Evolutionary conservation across 2,329 filamentous ascomycete genomes (phyloP), one percentile per base, ranked within the genome.

Genomic region (Diaporthe capsici): DNA sequence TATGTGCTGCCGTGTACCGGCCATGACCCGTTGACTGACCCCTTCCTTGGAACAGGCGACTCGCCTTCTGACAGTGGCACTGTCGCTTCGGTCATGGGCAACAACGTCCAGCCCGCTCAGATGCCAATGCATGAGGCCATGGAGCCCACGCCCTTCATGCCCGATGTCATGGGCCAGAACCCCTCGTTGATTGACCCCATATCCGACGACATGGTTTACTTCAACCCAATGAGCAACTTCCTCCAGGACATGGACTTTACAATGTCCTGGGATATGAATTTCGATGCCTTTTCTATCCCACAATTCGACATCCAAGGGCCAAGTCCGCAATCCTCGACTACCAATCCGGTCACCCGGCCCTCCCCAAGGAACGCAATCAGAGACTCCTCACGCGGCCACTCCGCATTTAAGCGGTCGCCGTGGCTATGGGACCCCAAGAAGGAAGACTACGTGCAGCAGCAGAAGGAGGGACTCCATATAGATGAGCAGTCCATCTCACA

Each of bases 391-490:
- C 79, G 78, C 22, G 80, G 80, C 12, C 81, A 83, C 71, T 81
- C 80, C 49, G 82, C 82, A 34, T 83, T 83, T 76, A 82, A 82
- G 72, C 76, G 81, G 15, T 83, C 82, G 28, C 82, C 82, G 1
- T 83, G 82, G 82, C 79, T 83, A 8, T 83, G 82, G 82, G 82
- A 83, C 39, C 82, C 82, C 2, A 79, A 81, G 31, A 75, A 79
- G 6, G 79, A 79, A 60, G 81, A 83, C 58, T 80, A 81, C 60
- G 77, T 80, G 5, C 76, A 73, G 13, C 77, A 76, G 57, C 79
- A 81, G 31, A 78, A 79, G 39, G 79, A 81, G 53, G 79, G 76
- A 1, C 71, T 81, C 9, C 72, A 77, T 10, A 70, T 81, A 39
- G 78, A 81, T 60, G 80, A 80, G 72, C 75, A 80, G 28, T 75